A percentile compares a stretch with the other conserved stretches of the same genome.
These are phyloP conservation scores for Amanita jacksonii DNA, from an alignment of 768 basidiomycete genomes.

Conservation along the genomic window DNA sequence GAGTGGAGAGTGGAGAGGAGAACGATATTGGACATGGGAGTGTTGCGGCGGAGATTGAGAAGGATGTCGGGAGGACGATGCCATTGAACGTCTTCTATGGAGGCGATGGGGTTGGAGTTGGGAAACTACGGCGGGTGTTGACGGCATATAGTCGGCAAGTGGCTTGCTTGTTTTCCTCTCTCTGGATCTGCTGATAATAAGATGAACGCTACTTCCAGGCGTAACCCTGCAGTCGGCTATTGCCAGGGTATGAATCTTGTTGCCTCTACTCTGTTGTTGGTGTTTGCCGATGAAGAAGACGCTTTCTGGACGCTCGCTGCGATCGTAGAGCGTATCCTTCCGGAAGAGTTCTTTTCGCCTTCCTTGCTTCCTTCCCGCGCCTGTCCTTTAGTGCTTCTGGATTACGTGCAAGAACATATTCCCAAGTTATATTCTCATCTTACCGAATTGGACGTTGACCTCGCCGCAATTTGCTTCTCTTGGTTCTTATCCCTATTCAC, in stretches of 20 bases:
- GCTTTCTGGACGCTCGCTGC: constrained; percentile 93
- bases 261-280: constrained; percentile 87
- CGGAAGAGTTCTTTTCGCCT: constrained; percentile 90
- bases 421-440: constrained; percentile 75
- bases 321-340: constrained; percentile 82
- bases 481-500: constrained; percentile 98
- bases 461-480: constrained; percentile 93
- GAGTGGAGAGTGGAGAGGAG: constrained; percentile 20
- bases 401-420: constrained; percentile 70
- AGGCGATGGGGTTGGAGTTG: constrained; percentile 89
- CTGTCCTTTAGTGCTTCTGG: constrained; percentile 83
- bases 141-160: constrained; percentile 86
- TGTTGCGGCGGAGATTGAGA: constrained; percentile 81
- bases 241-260: constrained; percentile 96
- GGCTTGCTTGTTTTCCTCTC: background rate
- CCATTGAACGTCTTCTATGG: constrained; percentile 96
- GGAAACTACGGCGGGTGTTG: constrained; percentile 84
- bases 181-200: background rate
- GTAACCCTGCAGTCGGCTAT: constrained; percentile 88
- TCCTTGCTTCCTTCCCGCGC: constrained; percentile 88
- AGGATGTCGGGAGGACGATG: constrained; percentile 89
- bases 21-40: constrained; percentile 34
- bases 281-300: constrained; percentile 92
- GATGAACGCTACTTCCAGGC: constrained; percentile 42
- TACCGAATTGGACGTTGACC: constrained; percentile 73